Base-by-base conservation (phyloP, 495 filamentous ascomycete species). In the Podospora didyma region DNA sequence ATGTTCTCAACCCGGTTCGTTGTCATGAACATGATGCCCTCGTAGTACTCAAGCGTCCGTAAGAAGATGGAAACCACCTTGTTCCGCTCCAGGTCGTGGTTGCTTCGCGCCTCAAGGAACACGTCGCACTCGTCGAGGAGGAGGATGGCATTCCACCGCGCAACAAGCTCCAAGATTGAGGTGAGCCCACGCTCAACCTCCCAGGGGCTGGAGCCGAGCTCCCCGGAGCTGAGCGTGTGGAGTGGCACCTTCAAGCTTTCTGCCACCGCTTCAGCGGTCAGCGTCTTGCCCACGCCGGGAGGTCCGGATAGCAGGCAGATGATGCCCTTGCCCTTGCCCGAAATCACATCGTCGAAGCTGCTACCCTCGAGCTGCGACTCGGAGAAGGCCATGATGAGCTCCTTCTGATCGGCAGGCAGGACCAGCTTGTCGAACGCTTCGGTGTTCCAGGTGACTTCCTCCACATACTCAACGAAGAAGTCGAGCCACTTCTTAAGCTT, bases 61-160 rank as follows among this genome's bases (percentile, higher is more conserved):
- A 85, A 66, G 53, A 84, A 83, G 48, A 82, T 75, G 58, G 73
- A 78, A 1, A 85, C 81, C 5, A 85, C 72, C 47, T 73, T 72
- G 64, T 84, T 85, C 28, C 81, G 72, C 54, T 77, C 70, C 7
- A 85, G 71, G 42, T 84, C 79, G 39, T 71, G 63, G 47, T 71
- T 79, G 62, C 71, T 84, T 54, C 69, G 82, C 57, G 52, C 79
- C 68, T 86, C 80, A 19, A 88, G 74, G 72, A 86, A 88, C 11
- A 87, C 82, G 54, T 89, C 86, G 35, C 81, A 83, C 68, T 89
- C 85, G 51, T 89, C 86, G 0, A 89, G 72, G 0, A 86, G 73
- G 10, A 84, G 60, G 12, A 85, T 73, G 7, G 77, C 79, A 5
- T 75, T 76, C 82, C 81, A 86, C 9, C 70, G 68, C 1, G 69